Conservation (phyloP, 441 rosid species). For the Aquilaria agallochum region DNA sequence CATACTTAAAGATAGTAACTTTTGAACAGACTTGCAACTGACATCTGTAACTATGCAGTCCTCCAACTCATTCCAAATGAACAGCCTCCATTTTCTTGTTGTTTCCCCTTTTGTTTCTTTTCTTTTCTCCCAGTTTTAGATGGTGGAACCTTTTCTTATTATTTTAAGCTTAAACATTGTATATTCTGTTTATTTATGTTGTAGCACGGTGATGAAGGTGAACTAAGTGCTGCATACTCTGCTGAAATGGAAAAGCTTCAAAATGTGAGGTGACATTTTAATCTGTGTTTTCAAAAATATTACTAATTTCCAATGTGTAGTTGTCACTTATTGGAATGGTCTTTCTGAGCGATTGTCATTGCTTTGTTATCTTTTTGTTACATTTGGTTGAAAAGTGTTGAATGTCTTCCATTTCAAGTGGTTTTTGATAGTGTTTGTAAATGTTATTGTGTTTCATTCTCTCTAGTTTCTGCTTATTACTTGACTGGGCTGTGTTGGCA, state of each 20-base stretch:
- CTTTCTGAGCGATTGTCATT: not conserved
- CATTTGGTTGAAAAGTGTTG: not conserved
- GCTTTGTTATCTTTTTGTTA: not conserved
- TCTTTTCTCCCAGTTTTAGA: not conserved
- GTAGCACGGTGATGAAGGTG: constrained; percentile 96
- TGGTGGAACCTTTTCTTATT: too few species aligned
- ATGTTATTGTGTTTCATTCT: too few species aligned
- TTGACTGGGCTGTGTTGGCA: not conserved
- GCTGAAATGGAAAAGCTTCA: constrained; percentile 78
- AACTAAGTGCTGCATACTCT: constrained; percentile 71
- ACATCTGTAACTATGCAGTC: too few species aligned
- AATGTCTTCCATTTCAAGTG: not conserved
- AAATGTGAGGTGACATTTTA: constrained; percentile 74
- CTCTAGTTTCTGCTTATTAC: not conserved
- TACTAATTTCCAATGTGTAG: not conserved
- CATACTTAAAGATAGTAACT: too few species aligned
- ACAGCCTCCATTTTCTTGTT: too few species aligned
- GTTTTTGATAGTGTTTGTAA: not conserved
- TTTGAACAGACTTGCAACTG: too few species aligned
- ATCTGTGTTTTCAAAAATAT: constrained; percentile 15
- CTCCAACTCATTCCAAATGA: too few species aligned
- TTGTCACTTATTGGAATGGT: constrained; percentile 1
- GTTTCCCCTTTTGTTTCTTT: not conserved
- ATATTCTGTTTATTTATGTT: constrained; percentile 14
- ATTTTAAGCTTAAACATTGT: constrained; percentile 6